Base-by-base conservation (phyloP, 139 green algal species). In the Micractinium conductrix region DNA sequence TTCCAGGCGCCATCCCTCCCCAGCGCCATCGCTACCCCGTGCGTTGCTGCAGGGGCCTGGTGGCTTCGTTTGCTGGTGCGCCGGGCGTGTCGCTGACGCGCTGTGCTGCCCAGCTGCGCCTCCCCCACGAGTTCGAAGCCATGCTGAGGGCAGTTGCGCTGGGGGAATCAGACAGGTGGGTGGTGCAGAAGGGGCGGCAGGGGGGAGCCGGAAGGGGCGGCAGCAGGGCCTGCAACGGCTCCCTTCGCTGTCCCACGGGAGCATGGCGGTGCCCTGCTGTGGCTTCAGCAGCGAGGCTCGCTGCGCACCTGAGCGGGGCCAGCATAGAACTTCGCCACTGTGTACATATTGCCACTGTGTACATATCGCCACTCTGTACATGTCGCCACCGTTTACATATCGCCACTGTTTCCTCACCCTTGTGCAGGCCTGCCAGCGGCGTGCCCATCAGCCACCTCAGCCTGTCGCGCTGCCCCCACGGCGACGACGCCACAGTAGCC, bases 151-250 rank as follows among this genome's bases (percentile, higher is more conserved):
- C 78, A 8, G 43, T 83, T 42, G 62, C 65, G 40, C 78, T 74
- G 62, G 78, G 78, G 12, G 78, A 74, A 43, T 42, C 44, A 7
- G 78, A 83, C 78, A 83, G 78, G 78, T n/a, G n/a, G n/a, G n/a
- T n/a, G n/a, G n/a, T n/a, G n/a, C n/a, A n/a, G n/a, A n/a, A n/a
- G n/a, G n/a, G n/a, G n/a, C n/a, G n/a, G n/a, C n/a, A n/a, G n/a
- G n/a, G n/a, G n/a, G n/a, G n/a, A n/a, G n/a, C n/a, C n/a, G n/a
- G n/a, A n/a, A n/a, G n/a, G n/a, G n/a, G n/a, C n/a, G n/a, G n/a
- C n/a, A n/a, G n/a, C n/a, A n/a, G n/a, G n/a, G n/a, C n/a, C n/a
- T n/a, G n/a, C n/a, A n/a, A n/a, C n/a, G n/a, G n/a, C n/a, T n/a
- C n/a, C n/a, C n/a, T n/a, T n/a, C n/a, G n/a, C n/a, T n/a, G n/a